Evolutionary conservation across 2,329 filamentous ascomycete genomes (phyloP).

Genomic region (Cladophialophora yegresii): DNA sequence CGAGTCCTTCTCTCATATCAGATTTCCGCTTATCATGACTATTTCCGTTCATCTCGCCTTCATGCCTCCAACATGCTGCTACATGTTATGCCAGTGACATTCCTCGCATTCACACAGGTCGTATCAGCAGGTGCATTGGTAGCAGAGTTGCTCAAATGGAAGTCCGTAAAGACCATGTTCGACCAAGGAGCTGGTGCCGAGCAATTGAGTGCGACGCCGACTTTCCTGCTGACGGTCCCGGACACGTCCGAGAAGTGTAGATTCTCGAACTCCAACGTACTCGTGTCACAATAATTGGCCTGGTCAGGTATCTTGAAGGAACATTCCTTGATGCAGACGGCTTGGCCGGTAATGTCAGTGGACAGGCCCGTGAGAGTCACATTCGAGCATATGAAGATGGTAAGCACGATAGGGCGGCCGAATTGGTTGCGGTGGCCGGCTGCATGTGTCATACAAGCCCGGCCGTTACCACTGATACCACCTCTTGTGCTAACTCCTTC

Average conservation of each 20-base stretch:
- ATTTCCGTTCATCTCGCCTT: not conserved
- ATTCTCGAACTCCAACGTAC: slow-evolving; percentile 13
- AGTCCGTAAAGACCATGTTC: slow-evolving; percentile 9
- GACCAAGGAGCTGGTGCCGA: slow-evolving; percentile 8
- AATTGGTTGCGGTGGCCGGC: too few relatives aligned
- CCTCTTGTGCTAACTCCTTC: too few relatives aligned
- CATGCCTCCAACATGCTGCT: not conserved
- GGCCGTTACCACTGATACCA: too few relatives aligned
- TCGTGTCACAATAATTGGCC: slow-evolving; percentile 14
- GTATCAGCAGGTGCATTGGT: not conserved
- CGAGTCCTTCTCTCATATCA: not conserved
- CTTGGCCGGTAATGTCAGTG: slow-evolving; percentile 1
- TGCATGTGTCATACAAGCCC: too few relatives aligned
- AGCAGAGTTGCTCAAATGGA: slow-evolving; percentile 3
- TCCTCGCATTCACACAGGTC: slow-evolving; percentile 15
- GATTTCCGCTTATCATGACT: not conserved
- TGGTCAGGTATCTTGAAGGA: slow-evolving; percentile 15
- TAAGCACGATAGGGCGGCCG: too few relatives aligned
- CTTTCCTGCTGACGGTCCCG: slow-evolving; percentile 13
- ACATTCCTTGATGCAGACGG: not conserved
- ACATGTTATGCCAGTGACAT: slow-evolving; percentile 1
- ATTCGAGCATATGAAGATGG: too few relatives aligned
- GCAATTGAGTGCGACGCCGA: slow-evolving; percentile 16
- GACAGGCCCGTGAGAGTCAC: not conserved
- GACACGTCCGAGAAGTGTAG: slow-evolving; percentile 10